These are phyloP conservation scores for Dendrobium officinale DNA, from an alignment of 106 monocot species.

Conservation along the genomic window DNA sequence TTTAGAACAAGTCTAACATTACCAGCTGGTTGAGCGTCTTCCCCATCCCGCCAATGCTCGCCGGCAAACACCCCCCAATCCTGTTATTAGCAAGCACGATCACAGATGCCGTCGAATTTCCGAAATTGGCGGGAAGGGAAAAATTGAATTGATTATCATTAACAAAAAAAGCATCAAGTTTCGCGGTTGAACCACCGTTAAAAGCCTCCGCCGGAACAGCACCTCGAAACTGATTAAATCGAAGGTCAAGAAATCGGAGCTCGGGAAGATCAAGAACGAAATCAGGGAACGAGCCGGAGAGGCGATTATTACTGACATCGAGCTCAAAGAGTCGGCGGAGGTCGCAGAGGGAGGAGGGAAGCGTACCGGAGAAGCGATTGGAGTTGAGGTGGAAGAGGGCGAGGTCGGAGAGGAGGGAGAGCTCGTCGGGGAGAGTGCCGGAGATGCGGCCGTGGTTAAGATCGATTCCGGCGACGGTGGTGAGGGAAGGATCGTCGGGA, in stretches of 20 bases:
- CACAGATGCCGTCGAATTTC: slow-evolving; percentile 30
- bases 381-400: slow-evolving; percentile 57
- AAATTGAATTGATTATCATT: slow-evolving; percentile 28
- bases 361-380: slow-evolving; percentile 30
- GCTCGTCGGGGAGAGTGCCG: slow-evolving; percentile 31
- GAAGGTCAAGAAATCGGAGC: slow-evolving; percentile 29
- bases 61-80: slow-evolving; percentile 34
- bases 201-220: background rate
- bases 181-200: background rate
- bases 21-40: slow-evolving; percentile 22
- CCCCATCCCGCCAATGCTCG: slow-evolving; percentile 26
- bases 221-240: slow-evolving; percentile 31
- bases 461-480: slow-evolving; percentile 41
- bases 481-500: slow-evolving; percentile 27
- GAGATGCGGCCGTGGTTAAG: slow-evolving; percentile 43
- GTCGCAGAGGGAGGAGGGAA: slow-evolving; percentile 14
- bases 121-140: slow-evolving; percentile 21
- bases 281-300: slow-evolving; percentile 32
- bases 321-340: slow-evolving; percentile 39
- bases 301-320: slow-evolving; percentile 36
- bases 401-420: slow-evolving; percentile 35
- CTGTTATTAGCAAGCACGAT: slow-evolving; percentile 35
- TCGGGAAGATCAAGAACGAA: slow-evolving; percentile 27
- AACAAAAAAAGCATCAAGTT: slow-evolving; percentile 30
- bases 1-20: background rate